These are phyloP conservation scores for Pseudocercospora cruenta DNA, from an alignment of 2,329 filamentous ascomycete species.

Conservation along the genomic window DNA sequence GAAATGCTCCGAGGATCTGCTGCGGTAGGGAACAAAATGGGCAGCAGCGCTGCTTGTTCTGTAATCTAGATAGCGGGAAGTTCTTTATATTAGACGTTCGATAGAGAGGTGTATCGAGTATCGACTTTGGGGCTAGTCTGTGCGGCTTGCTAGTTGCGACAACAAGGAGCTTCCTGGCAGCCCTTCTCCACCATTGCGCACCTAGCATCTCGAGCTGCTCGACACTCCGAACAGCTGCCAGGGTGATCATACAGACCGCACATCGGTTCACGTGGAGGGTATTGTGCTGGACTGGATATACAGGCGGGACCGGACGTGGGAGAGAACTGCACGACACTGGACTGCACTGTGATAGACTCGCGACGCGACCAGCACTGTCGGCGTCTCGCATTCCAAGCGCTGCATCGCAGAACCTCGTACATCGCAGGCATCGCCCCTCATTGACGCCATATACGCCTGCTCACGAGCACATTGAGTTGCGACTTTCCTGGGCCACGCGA, in stretches of 20 bases:
- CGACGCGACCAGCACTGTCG: neutral
- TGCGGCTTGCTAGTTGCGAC: neutral
- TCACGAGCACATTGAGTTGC: conserved; percentile 14
- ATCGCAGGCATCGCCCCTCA: conserved; percentile 15
- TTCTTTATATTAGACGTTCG: neutral
- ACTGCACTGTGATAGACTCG: neutral
- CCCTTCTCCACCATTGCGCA: neutral
- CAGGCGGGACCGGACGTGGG: too few relatives aligned
- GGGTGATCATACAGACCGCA: neutral
- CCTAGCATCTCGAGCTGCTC: neutral
- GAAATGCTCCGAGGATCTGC: neutral
- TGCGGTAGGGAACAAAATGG: neutral
- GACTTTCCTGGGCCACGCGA: neutral
- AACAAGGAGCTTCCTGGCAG: neutral
- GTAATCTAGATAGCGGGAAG: neutral
- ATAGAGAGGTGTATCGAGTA: neutral
- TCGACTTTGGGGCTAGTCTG: neutral
- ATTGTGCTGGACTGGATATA: neutral
- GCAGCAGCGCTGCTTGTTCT: neutral
- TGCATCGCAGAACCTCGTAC: neutral
- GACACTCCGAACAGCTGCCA: neutral
- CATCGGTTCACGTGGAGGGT: neutral
- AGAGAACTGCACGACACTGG: neutral
- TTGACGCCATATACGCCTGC: conserved; percentile 21
- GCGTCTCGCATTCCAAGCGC: neutral